Conservation (phyloP, 352 stramenopile genomes). For the Pythium aquatile region DNA sequence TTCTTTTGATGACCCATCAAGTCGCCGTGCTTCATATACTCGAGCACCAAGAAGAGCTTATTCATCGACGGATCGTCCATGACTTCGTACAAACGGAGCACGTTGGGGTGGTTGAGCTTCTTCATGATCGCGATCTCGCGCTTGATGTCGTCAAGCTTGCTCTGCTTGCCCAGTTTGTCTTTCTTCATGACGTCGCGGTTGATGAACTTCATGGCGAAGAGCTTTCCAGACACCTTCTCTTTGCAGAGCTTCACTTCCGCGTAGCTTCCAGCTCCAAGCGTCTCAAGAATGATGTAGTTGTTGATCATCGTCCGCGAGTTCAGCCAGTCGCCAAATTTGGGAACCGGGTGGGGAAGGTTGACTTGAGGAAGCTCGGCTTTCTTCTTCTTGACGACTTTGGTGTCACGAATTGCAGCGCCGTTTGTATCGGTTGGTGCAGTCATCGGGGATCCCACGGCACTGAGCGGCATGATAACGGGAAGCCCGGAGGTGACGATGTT, state of each 20-base stretch:
- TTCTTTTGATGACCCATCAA: conserved; percentile 75
- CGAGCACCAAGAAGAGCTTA: conserved; percentile 96
- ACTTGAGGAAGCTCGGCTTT: conserved; percentile 68
- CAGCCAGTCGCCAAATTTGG: conserved; percentile 83
- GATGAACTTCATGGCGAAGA: conserved; percentile 89
- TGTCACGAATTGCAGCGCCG: conserved; percentile 55
- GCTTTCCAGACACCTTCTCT: conserved; percentile 66
- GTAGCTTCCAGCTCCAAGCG: conserved; percentile 85
- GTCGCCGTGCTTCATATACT: conserved; percentile 92
- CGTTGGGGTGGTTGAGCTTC: conserved; percentile 94
- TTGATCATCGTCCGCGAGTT: conserved; percentile 91
- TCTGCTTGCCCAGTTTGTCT: conserved; percentile 76
- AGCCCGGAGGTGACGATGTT: conserved; percentile 42
- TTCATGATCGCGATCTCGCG: conserved; percentile 98
- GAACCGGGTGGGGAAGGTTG: conserved; percentile 71
- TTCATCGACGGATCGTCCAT: conserved; percentile 95
- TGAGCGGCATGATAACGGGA: conserved; percentile 42
- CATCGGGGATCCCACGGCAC: conserved; percentile 1
- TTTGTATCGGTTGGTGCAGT: conserved; percentile 7
- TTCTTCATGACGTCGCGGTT: conserved; percentile 87
- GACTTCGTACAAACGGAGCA: conserved; percentile 93
- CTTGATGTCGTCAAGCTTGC: conserved; percentile 86
- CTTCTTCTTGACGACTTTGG: conserved; percentile 83
- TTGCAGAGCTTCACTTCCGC: conserved; percentile 91
- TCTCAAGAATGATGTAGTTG: conserved; percentile 92